phyloP scores from a whole-genome alignment of 441 rosid genomes.

The Manihot esculenta region DNA sequence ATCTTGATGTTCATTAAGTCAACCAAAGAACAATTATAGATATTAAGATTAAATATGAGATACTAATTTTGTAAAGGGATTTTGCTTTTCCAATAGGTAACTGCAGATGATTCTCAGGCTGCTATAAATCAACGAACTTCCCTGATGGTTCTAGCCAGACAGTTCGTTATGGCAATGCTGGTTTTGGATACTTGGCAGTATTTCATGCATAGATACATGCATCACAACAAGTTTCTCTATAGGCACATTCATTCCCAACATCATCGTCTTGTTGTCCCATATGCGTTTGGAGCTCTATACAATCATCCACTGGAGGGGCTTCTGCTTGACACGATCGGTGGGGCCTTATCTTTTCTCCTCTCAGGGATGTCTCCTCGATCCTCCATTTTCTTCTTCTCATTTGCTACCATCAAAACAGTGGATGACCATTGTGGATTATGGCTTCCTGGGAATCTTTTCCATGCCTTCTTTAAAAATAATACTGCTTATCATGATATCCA shows the following conservation, averaged over 20 bases:
- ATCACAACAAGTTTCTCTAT: conserved; percentile 83
- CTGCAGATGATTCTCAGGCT: conserved; percentile 50
- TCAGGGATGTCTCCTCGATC: conserved; percentile 92
- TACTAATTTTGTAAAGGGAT: conserved; percentile 1
- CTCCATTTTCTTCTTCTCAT: conserved; percentile 88
- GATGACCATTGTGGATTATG: conserved; percentile 93
- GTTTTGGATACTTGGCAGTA: conserved; percentile 95
- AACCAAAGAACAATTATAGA: not conserved
- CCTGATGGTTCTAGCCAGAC: conserved; percentile 50
- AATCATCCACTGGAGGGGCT: conserved; percentile 88
- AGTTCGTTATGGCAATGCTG: conserved; percentile 70
- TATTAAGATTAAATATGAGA: not conserved
- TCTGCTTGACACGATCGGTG: conserved; percentile 84
- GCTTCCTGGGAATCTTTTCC: conserved; percentile 96
- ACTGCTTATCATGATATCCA: conserved; percentile 94
- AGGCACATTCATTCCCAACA: conserved; percentile 85
- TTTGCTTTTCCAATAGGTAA: conserved; percentile 43
- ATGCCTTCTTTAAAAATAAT: conserved; percentile 76
- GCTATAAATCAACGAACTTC: conserved; percentile 41
- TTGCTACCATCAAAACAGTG: conserved; percentile 88
- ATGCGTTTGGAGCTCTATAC: conserved; percentile 81
- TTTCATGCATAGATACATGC: conserved; percentile 88
- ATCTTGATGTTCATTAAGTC: not conserved
- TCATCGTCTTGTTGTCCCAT: conserved; percentile 89
- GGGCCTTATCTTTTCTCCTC: conserved; percentile 84